These are phyloP conservation scores for Acacia melanoxylon DNA, from an alignment of 306 rosid species.

Conservation along the genomic window DNA sequence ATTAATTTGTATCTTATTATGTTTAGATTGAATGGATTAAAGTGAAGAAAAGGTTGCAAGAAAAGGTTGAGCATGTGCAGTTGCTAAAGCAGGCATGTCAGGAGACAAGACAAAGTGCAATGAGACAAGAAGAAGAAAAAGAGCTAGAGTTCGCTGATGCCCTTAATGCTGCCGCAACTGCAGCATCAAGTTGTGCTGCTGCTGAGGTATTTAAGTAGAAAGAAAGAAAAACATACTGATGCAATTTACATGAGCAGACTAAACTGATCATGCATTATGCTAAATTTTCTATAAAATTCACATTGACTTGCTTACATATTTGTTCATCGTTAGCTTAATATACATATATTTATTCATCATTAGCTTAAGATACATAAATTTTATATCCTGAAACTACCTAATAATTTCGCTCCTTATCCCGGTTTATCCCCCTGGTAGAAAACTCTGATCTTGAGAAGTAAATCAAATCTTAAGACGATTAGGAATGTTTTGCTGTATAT, in stretches of 20 bases:
- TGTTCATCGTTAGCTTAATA: no score
- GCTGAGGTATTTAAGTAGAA: background rate
- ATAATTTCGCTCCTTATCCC: background rate
- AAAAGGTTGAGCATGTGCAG: background rate
- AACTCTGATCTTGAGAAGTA: background rate
- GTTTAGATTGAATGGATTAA: background rate
- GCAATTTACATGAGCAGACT: background rate
- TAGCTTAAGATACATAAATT: background rate
- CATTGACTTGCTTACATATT: background rate
- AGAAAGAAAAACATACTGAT: background rate
- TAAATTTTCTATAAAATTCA: background rate
- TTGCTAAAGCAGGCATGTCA: background rate
- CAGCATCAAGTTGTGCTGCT: background rate
- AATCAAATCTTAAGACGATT: background rate
- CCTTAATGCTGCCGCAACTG: background rate
- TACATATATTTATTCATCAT: no score
- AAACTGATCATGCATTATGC: background rate
- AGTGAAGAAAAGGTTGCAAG: background rate
- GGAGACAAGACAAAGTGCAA: background rate
- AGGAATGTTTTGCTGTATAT: background rate
- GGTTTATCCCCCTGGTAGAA: background rate
- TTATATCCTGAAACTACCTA: background rate
- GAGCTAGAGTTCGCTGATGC: background rate
- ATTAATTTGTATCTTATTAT: background rate
- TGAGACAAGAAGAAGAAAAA: background rate